Evolutionary conservation across 2,329 filamentous ascomycete species (phyloP), one percentile per base, ranked within the genome.

Genomic region (Pseudopyricularia javanii): DNA sequence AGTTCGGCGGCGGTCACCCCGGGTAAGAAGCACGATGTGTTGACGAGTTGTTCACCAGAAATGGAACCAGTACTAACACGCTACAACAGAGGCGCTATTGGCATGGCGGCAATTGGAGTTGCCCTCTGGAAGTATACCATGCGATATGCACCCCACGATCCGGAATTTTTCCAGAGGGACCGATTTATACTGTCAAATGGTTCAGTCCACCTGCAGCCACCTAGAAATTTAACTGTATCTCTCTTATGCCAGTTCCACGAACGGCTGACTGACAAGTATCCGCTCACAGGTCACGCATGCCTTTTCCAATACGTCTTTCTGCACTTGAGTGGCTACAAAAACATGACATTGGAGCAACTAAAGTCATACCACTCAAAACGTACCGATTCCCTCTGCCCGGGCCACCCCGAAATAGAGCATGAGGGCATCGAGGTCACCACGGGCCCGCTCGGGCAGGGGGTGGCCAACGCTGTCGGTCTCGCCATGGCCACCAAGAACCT

Each of bases 391-490:
- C 59, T 76, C 2, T 78, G 73, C 53, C 91, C 93, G 56, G 93
- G 93, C 66, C 93, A 98, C 74, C 93, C 93, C 62, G 93, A 98
- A 78, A 78, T 90, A 58, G 93, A 97, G 72, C 97, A 91, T 63
- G 89, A 91, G 60, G 93, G 93, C 73, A 75, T 98, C 66, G 93
- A 98, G 76, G 93, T 98, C 64, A 98, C 93, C 69, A 98, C 93
- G 62, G 93, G 93, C 59, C 93, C 93, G 68, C 87, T 98, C 55
- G 93, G 93, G 60, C 93, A 98, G 76, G 93, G 93, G 80, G 88
- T 98, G 72, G 82, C 84, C 73, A 98, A 97, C 70, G 91, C 93
- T 63, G 93, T 98, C 64, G 93, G 93, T 84, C 83, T 98, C 64
- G 93, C 93, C 68, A 93, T 98, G 67, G 93, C 90, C 56, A 88